Conservation (phyloP, 441 rosid genomes). For the Adansonia gregorii region DNA sequence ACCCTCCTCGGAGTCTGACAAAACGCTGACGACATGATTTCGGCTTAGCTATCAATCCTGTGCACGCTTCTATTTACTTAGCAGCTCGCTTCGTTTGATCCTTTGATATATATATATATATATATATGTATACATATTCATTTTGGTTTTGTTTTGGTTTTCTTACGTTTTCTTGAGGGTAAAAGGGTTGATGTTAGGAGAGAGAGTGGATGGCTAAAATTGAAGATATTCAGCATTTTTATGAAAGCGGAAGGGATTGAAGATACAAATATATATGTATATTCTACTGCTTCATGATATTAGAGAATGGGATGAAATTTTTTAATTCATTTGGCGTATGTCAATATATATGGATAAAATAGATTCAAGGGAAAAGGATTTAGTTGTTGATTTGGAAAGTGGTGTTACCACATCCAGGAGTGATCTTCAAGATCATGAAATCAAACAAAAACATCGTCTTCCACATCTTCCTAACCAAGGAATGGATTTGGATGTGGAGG, state of each 20-base stretch:
- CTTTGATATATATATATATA: not conserved
- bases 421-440: slow-evolving; percentile 14
- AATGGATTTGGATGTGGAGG: slow-evolving; percentile 18
- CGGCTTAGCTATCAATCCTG: not conserved
- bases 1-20: not conserved
- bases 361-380: slow-evolving; percentile 18
- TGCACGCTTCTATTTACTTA: not conserved
- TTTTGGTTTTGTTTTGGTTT: not conserved
- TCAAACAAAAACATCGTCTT: not conserved
- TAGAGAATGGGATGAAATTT: not conserved
- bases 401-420: slow-evolving; percentile 23
- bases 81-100: not conserved
- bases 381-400: slow-evolving; percentile 39
- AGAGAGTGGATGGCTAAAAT: too few species aligned
- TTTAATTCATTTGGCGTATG: not conserved
- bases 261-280: not conserved
- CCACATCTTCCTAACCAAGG: not conserved
- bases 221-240: not conserved
- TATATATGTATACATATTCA: too few species aligned
- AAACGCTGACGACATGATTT: not conserved
- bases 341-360: slow-evolving; percentile 17
- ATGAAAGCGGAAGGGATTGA: not conserved
- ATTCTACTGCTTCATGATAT: not conserved
- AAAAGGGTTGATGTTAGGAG: not conserved
- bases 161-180: not conserved